Percentiles rank a stretch among this genome's conserved stretches.
Evolutionary conservation across 129 eudicot genomes (phyloP).

Genomic region (Chrysanthemum makinoi): DNA sequence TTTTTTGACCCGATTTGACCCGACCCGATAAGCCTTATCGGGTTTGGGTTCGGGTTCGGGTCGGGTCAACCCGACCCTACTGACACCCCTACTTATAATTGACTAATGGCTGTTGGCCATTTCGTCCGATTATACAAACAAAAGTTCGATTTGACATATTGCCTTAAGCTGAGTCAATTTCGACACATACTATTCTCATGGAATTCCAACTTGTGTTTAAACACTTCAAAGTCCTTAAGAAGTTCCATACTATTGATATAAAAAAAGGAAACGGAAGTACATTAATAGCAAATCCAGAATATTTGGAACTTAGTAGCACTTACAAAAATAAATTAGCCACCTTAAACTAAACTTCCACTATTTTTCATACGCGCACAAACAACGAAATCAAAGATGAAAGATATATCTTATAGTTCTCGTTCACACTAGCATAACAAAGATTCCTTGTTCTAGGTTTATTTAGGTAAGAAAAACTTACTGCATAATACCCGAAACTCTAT

Average conservation of each 20-base stretch:
- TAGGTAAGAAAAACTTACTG: neutral
- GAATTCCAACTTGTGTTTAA: neutral
- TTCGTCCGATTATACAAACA: neutral
- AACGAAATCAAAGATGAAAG: neutral
- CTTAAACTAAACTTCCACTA: neutral
- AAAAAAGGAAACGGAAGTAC: neutral
- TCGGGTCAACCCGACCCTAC: too few relatives aligned
- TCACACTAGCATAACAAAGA: neutral
- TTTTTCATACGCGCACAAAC: neutral
- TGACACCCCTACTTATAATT: too few relatives aligned
- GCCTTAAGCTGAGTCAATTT: neutral
- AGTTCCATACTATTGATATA: neutral
- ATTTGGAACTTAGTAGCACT: neutral
- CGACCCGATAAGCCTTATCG: too few relatives aligned
- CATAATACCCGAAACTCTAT: neutral
- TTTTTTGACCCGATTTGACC: too few relatives aligned
- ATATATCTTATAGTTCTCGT: neutral
- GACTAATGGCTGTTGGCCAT: neutral
- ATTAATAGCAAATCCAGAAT: neutral
- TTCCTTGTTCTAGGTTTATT: neutral
- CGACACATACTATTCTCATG: neutral
- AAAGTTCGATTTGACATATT: neutral
- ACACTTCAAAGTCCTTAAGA: neutral
- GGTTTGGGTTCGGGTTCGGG: too few relatives aligned
- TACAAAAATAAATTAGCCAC: neutral